These are phyloP conservation scores for Epichloe aotearoae DNA, from an alignment of 2,329 filamentous ascomycete genomes.

Conservation along the genomic window DNA sequence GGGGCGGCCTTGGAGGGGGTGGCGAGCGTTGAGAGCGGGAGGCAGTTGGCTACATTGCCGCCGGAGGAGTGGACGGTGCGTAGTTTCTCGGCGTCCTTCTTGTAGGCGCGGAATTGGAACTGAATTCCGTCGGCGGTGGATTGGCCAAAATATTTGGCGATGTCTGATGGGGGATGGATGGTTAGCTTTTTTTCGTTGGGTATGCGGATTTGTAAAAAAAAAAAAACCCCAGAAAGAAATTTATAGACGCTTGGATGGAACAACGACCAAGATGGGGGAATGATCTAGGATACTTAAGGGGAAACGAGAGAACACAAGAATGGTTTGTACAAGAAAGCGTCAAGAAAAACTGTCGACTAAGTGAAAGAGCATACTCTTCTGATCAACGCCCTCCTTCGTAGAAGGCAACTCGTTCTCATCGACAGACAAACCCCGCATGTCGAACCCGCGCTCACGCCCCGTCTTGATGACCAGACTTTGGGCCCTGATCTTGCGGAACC, in stretches of 20 bases:
- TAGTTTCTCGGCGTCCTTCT: constrained; percentile 37
- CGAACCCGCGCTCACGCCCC: constrained; percentile 21
- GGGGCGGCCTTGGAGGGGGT: constrained; percentile 18
- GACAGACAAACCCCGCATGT: constrained; percentile 29
- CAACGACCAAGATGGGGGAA: neutral
- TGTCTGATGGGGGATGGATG: constrained; percentile 28
- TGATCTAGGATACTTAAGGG: neutral
- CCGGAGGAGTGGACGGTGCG: constrained; percentile 29
- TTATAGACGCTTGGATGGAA: neutral
- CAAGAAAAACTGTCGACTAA: neutral
- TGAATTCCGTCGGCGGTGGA: constrained; percentile 44
- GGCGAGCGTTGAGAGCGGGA: constrained; percentile 17
- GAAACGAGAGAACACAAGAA: neutral
- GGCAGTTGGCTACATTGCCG: constrained; percentile 30
- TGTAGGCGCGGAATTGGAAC: constrained; percentile 46
- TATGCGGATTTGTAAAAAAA: neutral
- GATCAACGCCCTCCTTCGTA: constrained; percentile 25
- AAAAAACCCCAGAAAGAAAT: neutral
- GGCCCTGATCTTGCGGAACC: constrained; percentile 33
- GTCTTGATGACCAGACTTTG: constrained; percentile 25
- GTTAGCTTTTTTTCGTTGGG: constrained; percentile 5
- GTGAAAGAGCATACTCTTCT: constrained; percentile 23
- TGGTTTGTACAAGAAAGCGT: neutral
- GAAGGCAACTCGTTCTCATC: constrained; percentile 23
- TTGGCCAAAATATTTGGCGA: constrained; percentile 46